phyloP scores from a whole-genome alignment of 305 asterid genomes.

The Solanum chacoense region DNA sequence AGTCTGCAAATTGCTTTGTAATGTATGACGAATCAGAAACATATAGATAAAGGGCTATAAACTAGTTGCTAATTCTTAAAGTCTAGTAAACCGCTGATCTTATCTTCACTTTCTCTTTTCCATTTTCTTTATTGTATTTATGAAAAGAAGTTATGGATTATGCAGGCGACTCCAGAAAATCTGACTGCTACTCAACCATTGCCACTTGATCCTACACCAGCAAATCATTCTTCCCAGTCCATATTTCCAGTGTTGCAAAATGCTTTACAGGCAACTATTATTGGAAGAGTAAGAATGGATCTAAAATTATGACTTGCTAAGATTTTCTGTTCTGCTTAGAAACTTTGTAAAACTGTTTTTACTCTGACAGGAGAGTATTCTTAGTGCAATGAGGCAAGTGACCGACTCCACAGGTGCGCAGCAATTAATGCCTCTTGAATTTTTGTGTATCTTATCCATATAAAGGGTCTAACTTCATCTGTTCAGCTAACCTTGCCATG shows the following conservation, averaged over 20 bases:
- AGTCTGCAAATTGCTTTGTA: background rate
- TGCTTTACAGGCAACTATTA: constrained; percentile 57
- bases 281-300: constrained; percentile 58
- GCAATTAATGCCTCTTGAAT: constrained; percentile 3
- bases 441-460: background rate
- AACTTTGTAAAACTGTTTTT: background rate
- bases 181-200: constrained; percentile 26
- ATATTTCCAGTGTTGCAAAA: constrained; percentile 53
- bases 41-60: background rate
- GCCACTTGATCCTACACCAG: constrained; percentile 37
- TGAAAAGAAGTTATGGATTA: background rate
- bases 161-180: constrained; percentile 53
- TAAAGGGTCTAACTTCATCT: constrained; percentile 6
- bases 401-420: constrained; percentile 54
- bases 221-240: constrained; percentile 33
- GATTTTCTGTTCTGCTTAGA: background rate
- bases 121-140: background rate
- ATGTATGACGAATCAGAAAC: background rate
- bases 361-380: constrained; percentile 52
- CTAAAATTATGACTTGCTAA: background rate
- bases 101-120: background rate
- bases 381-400: constrained; percentile 62
- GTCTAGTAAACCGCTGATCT: background rate
- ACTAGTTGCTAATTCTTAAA: background rate
- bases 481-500: constrained; percentile 18